phyloP scores from a whole-genome alignment of 2,329 filamentous ascomycete genomes.

The Tolypocladium album region DNA sequence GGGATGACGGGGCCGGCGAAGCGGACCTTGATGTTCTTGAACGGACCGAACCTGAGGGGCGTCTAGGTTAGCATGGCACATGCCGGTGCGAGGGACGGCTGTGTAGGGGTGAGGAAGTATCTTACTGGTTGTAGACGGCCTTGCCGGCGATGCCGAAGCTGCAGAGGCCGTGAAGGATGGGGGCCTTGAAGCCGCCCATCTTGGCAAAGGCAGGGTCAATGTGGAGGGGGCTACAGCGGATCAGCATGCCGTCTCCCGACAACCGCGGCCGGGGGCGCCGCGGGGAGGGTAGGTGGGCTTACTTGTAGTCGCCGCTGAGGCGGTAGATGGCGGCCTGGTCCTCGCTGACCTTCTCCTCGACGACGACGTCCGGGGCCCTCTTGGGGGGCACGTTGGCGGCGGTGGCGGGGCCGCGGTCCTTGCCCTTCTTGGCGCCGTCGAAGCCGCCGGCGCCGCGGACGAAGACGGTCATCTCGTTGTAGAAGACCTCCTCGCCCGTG shows the following conservation, averaged over 20 bases:
- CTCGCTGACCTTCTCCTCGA: conserved; percentile 76
- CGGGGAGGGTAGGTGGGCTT: conserved; percentile 12
- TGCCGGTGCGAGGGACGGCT: background rate
- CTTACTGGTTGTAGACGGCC: conserved; percentile 64
- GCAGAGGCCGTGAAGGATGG: conserved; percentile 95
- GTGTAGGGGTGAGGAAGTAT: background rate
- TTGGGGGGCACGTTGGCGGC: conserved; percentile 68
- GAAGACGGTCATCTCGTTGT: conserved; percentile 93
- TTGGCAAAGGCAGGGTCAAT: conserved; percentile 91
- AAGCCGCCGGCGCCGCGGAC: conserved; percentile 87
- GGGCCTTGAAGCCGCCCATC: conserved; percentile 86
- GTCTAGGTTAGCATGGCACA: background rate
- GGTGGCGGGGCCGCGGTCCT: conserved; percentile 70
- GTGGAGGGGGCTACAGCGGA: conserved; percentile 60
- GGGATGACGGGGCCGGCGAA: conserved; percentile 80
- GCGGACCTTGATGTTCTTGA: conserved; percentile 86
- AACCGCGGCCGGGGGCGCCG: too few species aligned
- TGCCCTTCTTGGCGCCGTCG: conserved; percentile 67
- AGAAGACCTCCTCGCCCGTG: conserved; percentile 85
- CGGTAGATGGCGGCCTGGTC: conserved; percentile 93
- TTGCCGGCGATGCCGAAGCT: conserved; percentile 87
- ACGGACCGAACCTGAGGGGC: conserved; percentile 53
- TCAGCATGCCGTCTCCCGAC: background rate
- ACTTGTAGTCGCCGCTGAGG: conserved; percentile 86
- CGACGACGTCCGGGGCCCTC: conserved; percentile 66